phyloP scores from a whole-genome alignment of 495 filamentous ascomycete species.

The Neurospora sp. region DNA sequence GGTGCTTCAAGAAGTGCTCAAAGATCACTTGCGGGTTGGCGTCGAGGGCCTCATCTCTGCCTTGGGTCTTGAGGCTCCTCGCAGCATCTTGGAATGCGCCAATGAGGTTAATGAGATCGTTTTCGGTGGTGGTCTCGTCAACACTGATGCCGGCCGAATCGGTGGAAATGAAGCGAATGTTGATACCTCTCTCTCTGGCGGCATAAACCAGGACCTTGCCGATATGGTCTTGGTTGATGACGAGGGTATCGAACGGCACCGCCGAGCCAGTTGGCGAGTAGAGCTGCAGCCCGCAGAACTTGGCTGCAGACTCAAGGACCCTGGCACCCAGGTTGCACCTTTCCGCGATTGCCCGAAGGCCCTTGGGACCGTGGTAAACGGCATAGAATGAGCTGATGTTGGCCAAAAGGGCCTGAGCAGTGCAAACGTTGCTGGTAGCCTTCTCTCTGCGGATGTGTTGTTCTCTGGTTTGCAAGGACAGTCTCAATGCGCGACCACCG shows the following conservation, averaged over 20 bases:
- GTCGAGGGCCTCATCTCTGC: conserved; percentile 20
- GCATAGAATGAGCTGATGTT: conserved; percentile 98
- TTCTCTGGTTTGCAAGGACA: conserved; percentile 90
- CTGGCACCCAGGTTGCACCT: conserved; percentile 61
- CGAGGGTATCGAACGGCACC: conserved; percentile 72
- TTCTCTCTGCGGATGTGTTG: conserved; percentile 97
- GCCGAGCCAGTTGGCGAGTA: conserved; percentile 44
- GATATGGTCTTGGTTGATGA: conserved; percentile 39
- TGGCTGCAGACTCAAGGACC: conserved; percentile 57
- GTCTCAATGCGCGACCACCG: conserved; percentile 72
- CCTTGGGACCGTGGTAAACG: conserved; percentile 88
- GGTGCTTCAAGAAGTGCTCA: conserved; percentile 23
- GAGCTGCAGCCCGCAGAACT: conserved; percentile 53
- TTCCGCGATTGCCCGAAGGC: conserved; percentile 78
- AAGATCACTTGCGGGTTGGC: conserved; percentile 13
- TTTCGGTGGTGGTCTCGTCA: conserved; percentile 30
- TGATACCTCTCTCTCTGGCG: conserved; percentile 12
- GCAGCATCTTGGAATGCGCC: conserved; percentile 12
- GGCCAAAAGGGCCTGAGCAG: conserved; percentile 86
- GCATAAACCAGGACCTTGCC: not conserved
- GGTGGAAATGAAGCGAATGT: conserved; percentile 15
- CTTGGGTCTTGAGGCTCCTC: conserved; percentile 1
- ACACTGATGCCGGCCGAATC: conserved; percentile 28
- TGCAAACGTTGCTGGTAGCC: conserved; percentile 98
- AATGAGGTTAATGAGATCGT: conserved; percentile 21